Conservation (phyloP, 176 grass and related monocot genomes). For the Musa acuminata region DNA sequence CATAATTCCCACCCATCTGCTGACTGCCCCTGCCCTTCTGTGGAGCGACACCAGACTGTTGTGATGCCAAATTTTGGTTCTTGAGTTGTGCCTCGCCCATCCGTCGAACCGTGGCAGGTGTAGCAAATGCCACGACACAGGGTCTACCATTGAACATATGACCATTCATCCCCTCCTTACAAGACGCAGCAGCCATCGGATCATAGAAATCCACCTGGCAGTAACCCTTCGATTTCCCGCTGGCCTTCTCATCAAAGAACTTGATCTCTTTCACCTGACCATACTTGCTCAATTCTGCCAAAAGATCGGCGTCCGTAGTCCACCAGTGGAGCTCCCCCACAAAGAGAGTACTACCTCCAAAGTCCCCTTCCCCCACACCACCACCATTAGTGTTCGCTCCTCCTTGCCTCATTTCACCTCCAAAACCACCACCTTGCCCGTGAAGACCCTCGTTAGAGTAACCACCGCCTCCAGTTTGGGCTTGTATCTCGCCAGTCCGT, state of each 20-base stretch:
- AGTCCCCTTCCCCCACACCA: constrained; percentile 25
- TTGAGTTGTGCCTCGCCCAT: constrained; percentile 75
- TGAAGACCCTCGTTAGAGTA: constrained; percentile 1
- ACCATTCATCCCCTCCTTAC: constrained; percentile 74
- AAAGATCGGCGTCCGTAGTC: constrained; percentile 82
- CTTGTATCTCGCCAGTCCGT: constrained; percentile 39
- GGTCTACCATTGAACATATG: constrained; percentile 60
- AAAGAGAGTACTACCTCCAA: constrained; percentile 44
- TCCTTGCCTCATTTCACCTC: neutral
- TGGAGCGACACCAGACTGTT: constrained; percentile 23
- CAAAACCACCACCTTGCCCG: constrained; percentile 24
- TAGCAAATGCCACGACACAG: constrained; percentile 63
- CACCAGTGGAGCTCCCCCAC: constrained; percentile 91
- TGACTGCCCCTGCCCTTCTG: constrained; percentile 33
- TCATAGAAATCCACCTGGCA: constrained; percentile 79
- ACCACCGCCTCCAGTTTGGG: constrained; percentile 11
- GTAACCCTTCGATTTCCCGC: constrained; percentile 89
- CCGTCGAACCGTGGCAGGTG: constrained; percentile 33
- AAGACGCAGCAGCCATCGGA: constrained; percentile 29
- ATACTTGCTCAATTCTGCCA: constrained; percentile 59
- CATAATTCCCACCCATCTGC: constrained; percentile 26
- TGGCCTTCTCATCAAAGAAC: constrained; percentile 88
- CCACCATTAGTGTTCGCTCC: constrained; percentile 21
- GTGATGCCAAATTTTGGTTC: constrained; percentile 44
- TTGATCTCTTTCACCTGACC: constrained; percentile 75